Conservation (phyloP, 192 early-diverging fungal genomes). For the Dissophora ornata region DNA sequence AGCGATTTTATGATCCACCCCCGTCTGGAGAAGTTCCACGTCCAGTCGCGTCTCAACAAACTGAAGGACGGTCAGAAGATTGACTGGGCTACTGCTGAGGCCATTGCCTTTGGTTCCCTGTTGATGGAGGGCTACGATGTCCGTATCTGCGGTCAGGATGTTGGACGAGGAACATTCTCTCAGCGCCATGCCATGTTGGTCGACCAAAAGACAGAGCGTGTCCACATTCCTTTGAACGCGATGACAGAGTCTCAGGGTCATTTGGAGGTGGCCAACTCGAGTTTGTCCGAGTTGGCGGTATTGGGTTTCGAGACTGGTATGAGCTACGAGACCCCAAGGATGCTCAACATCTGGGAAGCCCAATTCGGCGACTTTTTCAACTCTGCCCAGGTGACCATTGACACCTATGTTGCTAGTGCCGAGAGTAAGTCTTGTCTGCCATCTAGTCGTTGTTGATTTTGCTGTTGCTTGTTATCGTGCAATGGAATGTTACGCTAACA, state of each 20-base stretch:
- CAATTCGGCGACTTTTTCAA: conserved; percentile 99
- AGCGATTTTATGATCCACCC: conserved; percentile 81
- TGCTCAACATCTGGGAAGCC: conserved; percentile 95
- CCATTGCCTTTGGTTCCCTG: conserved; percentile 89
- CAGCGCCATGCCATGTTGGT: conserved; percentile 98
- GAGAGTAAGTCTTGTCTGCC: conserved; percentile 61
- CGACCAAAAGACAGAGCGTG: conserved; percentile 88
- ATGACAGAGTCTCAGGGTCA: conserved; percentile 54
- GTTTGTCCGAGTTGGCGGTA: conserved; percentile 94
- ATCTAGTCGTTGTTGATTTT: no score
- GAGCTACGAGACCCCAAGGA: conserved; percentile 88
- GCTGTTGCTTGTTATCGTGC: no score
- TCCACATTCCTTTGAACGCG: conserved; percentile 87
- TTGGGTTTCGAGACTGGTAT: conserved; percentile 96
- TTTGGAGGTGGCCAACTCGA: conserved; percentile 87
- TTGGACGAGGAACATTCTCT: conserved; percentile 97
- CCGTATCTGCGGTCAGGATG: conserved; percentile 96
- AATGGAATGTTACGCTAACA: no score
- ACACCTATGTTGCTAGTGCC: conserved; percentile 88
- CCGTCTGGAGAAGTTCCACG: conserved; percentile 91
- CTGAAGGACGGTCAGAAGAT: conserved; percentile 74
- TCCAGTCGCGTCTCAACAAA: conserved; percentile 82
- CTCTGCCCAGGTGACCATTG: conserved; percentile 94
- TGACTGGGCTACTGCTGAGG: conserved; percentile 97
- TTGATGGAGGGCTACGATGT: conserved; percentile 88